Evolutionary conservation across 371 early-diverging fungal species (phyloP), one percentile per base, ranked within the genome.

Genomic region (Syncephalastrum sp.): DNA sequence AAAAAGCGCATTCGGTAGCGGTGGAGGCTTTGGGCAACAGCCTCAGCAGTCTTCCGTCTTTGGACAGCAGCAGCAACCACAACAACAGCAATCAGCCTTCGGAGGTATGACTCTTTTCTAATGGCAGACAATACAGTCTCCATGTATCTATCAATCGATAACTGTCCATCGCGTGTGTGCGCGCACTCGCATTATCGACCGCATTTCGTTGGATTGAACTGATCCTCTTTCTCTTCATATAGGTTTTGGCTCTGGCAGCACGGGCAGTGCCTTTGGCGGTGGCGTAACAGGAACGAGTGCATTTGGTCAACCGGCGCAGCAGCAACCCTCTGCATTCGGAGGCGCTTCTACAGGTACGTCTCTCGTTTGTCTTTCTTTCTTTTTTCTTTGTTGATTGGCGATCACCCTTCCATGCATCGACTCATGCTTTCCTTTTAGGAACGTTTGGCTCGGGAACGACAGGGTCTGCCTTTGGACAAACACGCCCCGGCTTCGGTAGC

Each of bases 11-110:
- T 78, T 78, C 57, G 77, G 75, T 41, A 54, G 60, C 27, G 47
- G 52, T 54, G 65, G 69, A 49, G 81, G 76, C 47, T 85, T 85
- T 60, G 86, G 86, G 23, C 84, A 82, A 43, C 88, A 79, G 53
- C 82, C 69, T 12, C 76, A 71, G 7, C 77, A 80, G 63, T 61
- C 77, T 56, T 76, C 83, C 42, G 71, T 73, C 7, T 79, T 79
- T 59, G 79, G 79, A 5, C 72, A 71, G 47, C 70, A 61, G 17
- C 65, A 61, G n/a, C 72, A 64, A 38, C 72, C 65, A 50, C 72
- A 43, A 38, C 73, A 68, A 52, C 73, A 78, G 42, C 59, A 64
- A 53, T 61, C 74, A 19, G 61, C 76, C 7, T 78, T 82, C 70
- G 81, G 86, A 57, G 83, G 85, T 75, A 70, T 51, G 57, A 42